Base-by-base conservation (phyloP, 352 stramenopile genomes). In the Pythium sp. region DNA sequence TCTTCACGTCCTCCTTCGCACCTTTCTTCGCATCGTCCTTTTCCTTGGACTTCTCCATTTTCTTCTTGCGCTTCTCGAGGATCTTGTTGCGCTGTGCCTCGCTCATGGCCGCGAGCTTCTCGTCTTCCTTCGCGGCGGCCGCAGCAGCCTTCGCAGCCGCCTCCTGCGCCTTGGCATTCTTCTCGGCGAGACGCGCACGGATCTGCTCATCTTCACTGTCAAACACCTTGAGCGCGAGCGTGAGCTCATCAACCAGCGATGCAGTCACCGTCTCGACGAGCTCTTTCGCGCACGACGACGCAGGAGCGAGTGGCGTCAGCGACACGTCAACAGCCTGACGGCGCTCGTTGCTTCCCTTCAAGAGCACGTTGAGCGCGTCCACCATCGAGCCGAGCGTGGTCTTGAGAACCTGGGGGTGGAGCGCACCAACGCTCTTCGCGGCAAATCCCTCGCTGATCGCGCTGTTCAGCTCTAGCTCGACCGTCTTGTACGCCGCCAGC, bases 41-140 rank as follows among this genome's bases (percentile, higher is more conserved):
- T 58, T 90, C 86, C 74, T 93, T 89, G 43, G 81, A 76, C 69
- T 95, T 95, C 72, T 92, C 81, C 15, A 91, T 68, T 76, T 95
- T 95, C 72, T 94, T 92, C 72, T 84, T 82, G 64, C 75, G 78
- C 72, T 93, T 94, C 62, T 92, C 87, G n/a, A 88, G 65, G 55
- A 90, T 81, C 67, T 93, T 93, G 49, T 76, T 71, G 53, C 81
- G 86, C 64, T 95, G 86, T 11, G 83, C 82, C 55, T 94, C 86
- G 0, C 83, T 59, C 85, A 95, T 93, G 9, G 75, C 78, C 8
- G 85, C 83, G 18, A 95, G 77, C 72, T 93, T 94, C 58, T 89
- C 88, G 67, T 95, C 86, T 61, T 95, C 87, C 61, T 95, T 95
- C 12, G 86, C 81, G 34, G 80, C 78, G 3, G 87, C 87, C 20